These are phyloP conservation scores for Cladorrhinum sp. DNA, from an alignment of 2,329 filamentous ascomycete species.

Conservation along the genomic window DNA sequence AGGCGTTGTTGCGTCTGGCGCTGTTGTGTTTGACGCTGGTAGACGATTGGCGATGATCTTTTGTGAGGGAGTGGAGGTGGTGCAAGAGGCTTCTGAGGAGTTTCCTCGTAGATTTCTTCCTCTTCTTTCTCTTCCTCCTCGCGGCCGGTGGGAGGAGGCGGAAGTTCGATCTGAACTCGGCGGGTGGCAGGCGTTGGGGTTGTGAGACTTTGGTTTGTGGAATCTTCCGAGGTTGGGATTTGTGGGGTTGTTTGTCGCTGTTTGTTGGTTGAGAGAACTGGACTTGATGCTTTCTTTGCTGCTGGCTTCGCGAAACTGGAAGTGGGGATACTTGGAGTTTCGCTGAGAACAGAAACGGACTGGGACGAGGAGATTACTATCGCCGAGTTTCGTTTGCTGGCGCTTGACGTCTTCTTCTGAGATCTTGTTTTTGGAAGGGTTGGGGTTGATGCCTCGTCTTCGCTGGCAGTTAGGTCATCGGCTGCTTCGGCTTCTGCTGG, in stretches of 20 bases:
- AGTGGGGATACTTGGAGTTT: not conserved
- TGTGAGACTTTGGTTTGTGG: slow-evolving; percentile 12
- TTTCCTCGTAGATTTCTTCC: slow-evolving; percentile 25
- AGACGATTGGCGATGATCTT: slow-evolving; percentile 17
- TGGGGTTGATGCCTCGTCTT: slow-evolving; percentile 11
- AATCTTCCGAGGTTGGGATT: slow-evolving; percentile 4
- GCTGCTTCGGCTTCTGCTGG: slow-evolving; percentile 1
- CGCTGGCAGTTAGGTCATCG: slow-evolving; percentile 17
- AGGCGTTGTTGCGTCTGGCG: not conserved
- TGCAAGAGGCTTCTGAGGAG: slow-evolving; percentile 16
- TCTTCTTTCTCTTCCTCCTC: not conserved
- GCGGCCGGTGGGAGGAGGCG: slow-evolving; percentile 7
- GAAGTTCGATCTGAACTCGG: slow-evolving; percentile 22
- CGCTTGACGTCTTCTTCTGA: not conserved
- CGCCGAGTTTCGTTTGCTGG: not conserved
- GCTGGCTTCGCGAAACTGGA: not conserved
- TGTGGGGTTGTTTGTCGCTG: slow-evolving; percentile 12
- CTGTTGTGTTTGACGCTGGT: slow-evolving; percentile 9
- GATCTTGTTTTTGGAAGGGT: slow-evolving; percentile 10
- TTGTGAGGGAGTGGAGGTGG: not conserved
- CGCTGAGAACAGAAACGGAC: not conserved
- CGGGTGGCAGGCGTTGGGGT: slow-evolving; percentile 27
- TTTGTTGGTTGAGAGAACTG: not conserved
- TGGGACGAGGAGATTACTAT: not conserved
- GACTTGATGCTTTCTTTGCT: not conserved